Evolutionary conservation across 73 alveolate species (phyloP).

Genomic region (Paraurostyla sp.): DNA sequence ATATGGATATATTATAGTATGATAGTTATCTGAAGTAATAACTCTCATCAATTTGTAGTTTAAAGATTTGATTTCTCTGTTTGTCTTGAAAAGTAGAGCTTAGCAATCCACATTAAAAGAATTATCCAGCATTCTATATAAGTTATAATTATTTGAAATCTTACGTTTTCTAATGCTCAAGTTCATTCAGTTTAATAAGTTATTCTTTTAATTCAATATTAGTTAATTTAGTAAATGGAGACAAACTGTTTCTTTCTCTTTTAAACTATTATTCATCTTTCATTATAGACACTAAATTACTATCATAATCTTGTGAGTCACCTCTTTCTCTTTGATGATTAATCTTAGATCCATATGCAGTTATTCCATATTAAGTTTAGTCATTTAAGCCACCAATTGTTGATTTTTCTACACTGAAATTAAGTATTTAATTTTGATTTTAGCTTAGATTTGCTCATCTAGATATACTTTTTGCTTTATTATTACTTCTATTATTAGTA

Average conservation of each 20-base stretch:
- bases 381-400: no score
- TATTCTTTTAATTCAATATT: background rate
- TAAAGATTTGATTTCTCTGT: conserved; percentile 46
- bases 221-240: conserved; percentile 32
- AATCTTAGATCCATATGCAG: no score
- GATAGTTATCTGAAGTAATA: conserved; percentile 45
- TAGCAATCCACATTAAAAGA: conserved; percentile 17
- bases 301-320: no score
- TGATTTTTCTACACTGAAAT: no score
- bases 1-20: conserved; percentile 24
- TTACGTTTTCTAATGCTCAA: background rate
- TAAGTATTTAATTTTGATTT: no score
- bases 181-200: background rate
- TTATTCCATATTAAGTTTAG: no score
- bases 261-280: background rate
- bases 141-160: background rate
- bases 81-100: conserved; percentile 29
- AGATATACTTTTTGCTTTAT: no score
- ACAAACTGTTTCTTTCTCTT: conserved; percentile 21
- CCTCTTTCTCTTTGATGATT: no score
- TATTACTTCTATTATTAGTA: no score
- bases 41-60: conserved; percentile 53
- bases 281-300: no score
- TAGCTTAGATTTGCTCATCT: no score
- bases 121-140: background rate